Percentiles rank a stretch among this genome's conserved stretches.
phyloP scores from a whole-genome alignment of 1,284 basidiomycete species.

The Sutorius eximius region DNA sequence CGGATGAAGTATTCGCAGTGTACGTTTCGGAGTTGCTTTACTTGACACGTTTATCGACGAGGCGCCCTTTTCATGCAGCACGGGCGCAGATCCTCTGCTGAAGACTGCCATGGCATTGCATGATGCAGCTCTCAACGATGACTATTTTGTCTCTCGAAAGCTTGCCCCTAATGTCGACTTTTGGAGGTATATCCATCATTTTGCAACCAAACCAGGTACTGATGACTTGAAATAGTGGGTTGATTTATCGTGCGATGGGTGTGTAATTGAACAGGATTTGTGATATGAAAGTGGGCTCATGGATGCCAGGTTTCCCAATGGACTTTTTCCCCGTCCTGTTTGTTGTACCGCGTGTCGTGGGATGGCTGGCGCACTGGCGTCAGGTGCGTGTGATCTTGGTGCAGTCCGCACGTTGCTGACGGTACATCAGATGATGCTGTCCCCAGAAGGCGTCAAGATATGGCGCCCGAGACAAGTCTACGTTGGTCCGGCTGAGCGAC shows the following conservation, averaged over 20 bases:
- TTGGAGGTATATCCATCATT: slow-evolving; percentile 47
- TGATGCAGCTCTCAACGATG: slow-evolving; percentile 84
- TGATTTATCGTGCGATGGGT: slow-evolving; percentile 90
- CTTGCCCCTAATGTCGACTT: slow-evolving; percentile 84
- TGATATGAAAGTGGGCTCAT: neutral
- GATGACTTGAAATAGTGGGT: slow-evolving; percentile 49
- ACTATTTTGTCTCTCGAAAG: slow-evolving; percentile 77
- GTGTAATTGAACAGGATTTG: slow-evolving; percentile 21
- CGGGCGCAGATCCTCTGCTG: slow-evolving; percentile 77
- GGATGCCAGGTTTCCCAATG: slow-evolving; percentile 71
- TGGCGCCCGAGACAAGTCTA: slow-evolving; percentile 88
- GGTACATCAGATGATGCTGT: slow-evolving; percentile 74
- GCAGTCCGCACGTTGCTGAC: slow-evolving; percentile 9
- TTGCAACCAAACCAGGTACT: neutral
- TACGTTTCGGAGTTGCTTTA: slow-evolving; percentile 30
- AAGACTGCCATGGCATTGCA: slow-evolving; percentile 87
- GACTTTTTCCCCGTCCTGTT: slow-evolving; percentile 92
- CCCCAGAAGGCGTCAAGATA: slow-evolving; percentile 84
- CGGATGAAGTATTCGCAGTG: slow-evolving; percentile 86
- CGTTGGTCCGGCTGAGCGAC: slow-evolving; percentile 68
- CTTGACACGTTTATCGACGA: neutral
- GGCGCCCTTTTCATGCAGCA: slow-evolving; percentile 42
- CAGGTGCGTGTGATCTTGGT: slow-evolving; percentile 45
- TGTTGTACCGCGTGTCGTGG: slow-evolving; percentile 85
- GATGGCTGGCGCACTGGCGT: slow-evolving; percentile 88